A percentile compares a stretch with the other conserved stretches of the same genome.
phyloP scores from a whole-genome alignment of 1,284 basidiomycete species.

The Cutaneotrichosporon daszewskae region DNA sequence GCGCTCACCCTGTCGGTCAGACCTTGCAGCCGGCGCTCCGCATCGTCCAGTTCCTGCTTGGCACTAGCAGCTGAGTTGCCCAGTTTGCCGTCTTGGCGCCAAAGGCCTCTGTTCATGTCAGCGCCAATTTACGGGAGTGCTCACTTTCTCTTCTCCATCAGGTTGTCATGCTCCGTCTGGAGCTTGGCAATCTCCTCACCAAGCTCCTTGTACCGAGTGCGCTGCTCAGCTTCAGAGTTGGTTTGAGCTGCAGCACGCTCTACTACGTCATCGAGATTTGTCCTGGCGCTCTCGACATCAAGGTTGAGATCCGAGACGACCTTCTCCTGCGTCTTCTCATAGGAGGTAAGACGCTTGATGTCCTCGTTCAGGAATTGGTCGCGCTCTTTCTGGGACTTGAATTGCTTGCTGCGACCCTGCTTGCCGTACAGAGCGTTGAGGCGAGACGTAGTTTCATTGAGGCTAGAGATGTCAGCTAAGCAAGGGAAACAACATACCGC shows the following conservation, averaged over 20 bases:
- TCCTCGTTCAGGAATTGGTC: constrained; percentile 71
- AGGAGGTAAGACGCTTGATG: constrained; percentile 61
- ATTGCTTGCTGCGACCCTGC: constrained; percentile 77
- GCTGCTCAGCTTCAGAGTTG: constrained; percentile 62
- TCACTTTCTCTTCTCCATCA: constrained; percentile 73
- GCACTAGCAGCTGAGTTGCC: constrained; percentile 70
- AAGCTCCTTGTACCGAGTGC: constrained; percentile 69
- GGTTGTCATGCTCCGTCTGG: constrained; percentile 65
- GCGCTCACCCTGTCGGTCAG: constrained; percentile 78
- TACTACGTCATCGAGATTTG: constrained; percentile 62
- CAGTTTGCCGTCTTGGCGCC: constrained; percentile 90
- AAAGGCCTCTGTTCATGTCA: constrained; percentile 59
- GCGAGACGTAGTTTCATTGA: constrained; percentile 66
- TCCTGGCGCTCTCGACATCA: constrained; percentile 71
- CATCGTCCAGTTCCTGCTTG: constrained; percentile 68
- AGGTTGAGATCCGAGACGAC: constrained; percentile 59
- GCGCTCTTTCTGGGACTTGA: constrained; percentile 73
- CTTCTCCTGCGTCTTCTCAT: constrained; percentile 58
- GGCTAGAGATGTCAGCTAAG: constrained; percentile 31
- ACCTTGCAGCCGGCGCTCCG: constrained; percentile 71
- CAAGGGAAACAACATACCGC: constrained; percentile 24
- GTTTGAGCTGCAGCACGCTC: constrained; percentile 57
- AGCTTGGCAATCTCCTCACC: constrained; percentile 59
- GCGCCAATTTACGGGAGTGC: constrained; percentile 18
- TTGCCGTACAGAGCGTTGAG: constrained; percentile 75